phyloP scores from a whole-genome alignment of 1,139 yeast genomes.

The Taiozyma onychis region DNA sequence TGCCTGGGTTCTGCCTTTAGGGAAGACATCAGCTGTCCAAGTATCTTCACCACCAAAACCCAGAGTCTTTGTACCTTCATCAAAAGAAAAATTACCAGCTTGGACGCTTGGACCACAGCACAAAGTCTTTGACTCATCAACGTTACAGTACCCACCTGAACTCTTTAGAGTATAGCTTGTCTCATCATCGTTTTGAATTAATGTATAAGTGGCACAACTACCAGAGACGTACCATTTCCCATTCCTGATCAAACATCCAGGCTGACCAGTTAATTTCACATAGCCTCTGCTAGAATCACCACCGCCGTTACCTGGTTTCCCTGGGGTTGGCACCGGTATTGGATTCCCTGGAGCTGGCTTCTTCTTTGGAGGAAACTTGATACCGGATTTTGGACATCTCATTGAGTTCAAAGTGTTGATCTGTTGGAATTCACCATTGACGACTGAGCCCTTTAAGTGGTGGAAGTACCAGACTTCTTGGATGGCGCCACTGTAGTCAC shows the following conservation, averaged over 20 bases:
- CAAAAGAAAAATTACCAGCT: slow-evolving; percentile 45
- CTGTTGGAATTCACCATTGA: slow-evolving; percentile 57
- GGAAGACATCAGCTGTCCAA: slow-evolving; percentile 41
- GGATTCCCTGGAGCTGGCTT: slow-evolving; percentile 23
- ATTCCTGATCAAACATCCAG: slow-evolving; percentile 77
- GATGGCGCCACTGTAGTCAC: slow-evolving; percentile 61
- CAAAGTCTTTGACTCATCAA: slow-evolving; percentile 33
- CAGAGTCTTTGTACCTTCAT: slow-evolving; percentile 49
- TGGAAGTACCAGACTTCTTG: slow-evolving; percentile 92
- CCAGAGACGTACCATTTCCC: slow-evolving; percentile 85
- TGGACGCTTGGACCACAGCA: slow-evolving; percentile 30
- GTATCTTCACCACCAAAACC: slow-evolving; percentile 13
- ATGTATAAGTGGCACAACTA: slow-evolving; percentile 73
- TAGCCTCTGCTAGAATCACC: slow-evolving; percentile 33
- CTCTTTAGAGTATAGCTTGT: slow-evolving; percentile 24
- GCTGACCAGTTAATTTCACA: slow-evolving; percentile 47
- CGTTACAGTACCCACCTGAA: slow-evolving; percentile 45
- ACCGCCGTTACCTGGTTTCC: slow-evolving; percentile 20
- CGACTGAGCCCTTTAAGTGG: slow-evolving; percentile 68
- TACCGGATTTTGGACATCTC: slow-evolving; percentile 48
- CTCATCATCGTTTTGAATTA: slow-evolving; percentile 52
- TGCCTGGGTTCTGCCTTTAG: slow-evolving; percentile 47
- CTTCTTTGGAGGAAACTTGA: slow-evolving; percentile 18
- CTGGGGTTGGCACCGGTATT: slow-evolving; percentile 27
- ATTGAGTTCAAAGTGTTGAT: slow-evolving; percentile 52